phyloP scores from a whole-genome alignment of 495 filamentous ascomycete genomes.

The Neurospora sp. region DNA sequence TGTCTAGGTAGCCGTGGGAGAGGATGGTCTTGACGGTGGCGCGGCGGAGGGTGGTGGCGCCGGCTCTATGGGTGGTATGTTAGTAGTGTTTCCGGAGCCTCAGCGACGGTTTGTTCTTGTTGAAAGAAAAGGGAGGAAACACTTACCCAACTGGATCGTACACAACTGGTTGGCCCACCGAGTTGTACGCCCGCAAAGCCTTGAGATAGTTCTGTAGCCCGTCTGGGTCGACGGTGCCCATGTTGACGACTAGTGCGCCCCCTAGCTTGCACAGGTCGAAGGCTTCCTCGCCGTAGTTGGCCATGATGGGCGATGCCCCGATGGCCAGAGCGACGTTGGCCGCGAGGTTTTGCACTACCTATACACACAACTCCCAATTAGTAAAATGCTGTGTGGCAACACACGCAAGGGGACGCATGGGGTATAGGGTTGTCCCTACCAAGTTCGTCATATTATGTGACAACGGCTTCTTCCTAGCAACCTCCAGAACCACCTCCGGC shows the following conservation, averaged over 20 bases:
- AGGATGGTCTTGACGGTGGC: conserved; percentile 64
- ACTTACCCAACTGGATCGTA: conserved; percentile 79
- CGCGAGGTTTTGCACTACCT: conserved; percentile 83
- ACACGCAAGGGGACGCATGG: background rate
- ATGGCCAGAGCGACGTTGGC: conserved; percentile 80
- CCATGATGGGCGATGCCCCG: conserved; percentile 91
- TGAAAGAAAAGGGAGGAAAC: background rate
- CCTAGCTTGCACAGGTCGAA: conserved; percentile 58
- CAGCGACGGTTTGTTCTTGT: too few relatives aligned
- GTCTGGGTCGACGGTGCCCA: conserved; percentile 77
- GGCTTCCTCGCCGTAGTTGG: conserved; percentile 76
- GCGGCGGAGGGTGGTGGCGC: conserved; percentile 67
- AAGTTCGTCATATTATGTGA: conserved; percentile 96
- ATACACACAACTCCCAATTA: background rate
- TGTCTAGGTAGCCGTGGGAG: conserved; percentile 62
- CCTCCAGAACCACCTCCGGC: conserved; percentile 46
- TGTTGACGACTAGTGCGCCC: conserved; percentile 77
- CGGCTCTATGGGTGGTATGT: conserved; percentile 36
- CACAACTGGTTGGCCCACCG: conserved; percentile 59
- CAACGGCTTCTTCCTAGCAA: conserved; percentile 56
- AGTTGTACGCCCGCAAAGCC: conserved; percentile 65
- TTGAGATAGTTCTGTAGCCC: conserved; percentile 55
- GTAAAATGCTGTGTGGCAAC: background rate
- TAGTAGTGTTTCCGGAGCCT: background rate
- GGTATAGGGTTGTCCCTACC: conserved; percentile 7